Percentiles rank a stretch among this genome's conserved stretches.
phyloP scores from a whole-genome alignment of 2,329 filamentous ascomycete genomes.

The Spiromastix sp. region DNA sequence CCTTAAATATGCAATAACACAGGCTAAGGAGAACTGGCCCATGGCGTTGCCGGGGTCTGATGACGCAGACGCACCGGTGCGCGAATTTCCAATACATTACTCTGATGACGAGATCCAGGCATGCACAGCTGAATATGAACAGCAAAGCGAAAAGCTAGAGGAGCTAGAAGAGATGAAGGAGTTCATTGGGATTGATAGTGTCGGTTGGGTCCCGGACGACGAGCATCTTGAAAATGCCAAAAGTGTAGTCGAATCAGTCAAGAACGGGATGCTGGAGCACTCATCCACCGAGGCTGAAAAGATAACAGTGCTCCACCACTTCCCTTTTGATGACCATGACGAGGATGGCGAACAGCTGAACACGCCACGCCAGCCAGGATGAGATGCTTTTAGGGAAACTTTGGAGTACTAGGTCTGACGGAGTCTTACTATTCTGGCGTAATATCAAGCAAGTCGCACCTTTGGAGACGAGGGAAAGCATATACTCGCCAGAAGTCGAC shows the following conservation, averaged over 20 bases:
- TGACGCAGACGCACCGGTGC: constrained; percentile 1
- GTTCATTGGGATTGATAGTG: constrained; percentile 15
- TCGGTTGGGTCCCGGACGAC: constrained; percentile 19
- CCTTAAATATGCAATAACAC: constrained; percentile 16
- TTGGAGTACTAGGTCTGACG: too few species aligned
- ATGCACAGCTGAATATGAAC: constrained; percentile 7
- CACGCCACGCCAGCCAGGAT: too few species aligned
- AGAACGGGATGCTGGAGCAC: constrained; percentile 14
- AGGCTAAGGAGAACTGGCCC: constrained; percentile 16
- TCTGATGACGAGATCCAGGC: constrained; percentile 13
- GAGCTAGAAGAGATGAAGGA: constrained; percentile 16
- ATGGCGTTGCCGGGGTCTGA: constrained; percentile 8
- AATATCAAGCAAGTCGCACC: too few species aligned
- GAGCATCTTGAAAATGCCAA: constrained; percentile 14
- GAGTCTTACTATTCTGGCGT: too few species aligned
- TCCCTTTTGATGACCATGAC: constrained; percentile 16
- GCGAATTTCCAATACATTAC: constrained; percentile 15
- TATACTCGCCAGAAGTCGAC: too few species aligned
- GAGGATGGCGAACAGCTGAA: too few species aligned
- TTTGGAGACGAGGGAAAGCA: too few species aligned
- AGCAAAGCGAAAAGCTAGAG: constrained; percentile 14
- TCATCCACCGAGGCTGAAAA: constrained; percentile 15
- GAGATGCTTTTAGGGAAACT: too few species aligned
- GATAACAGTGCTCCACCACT: constrained; percentile 12
- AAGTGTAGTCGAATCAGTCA: constrained; percentile 10